Conservation (phyloP, 1,284 basidiomycete genomes). For the Heimioporus punctisporus region DNA sequence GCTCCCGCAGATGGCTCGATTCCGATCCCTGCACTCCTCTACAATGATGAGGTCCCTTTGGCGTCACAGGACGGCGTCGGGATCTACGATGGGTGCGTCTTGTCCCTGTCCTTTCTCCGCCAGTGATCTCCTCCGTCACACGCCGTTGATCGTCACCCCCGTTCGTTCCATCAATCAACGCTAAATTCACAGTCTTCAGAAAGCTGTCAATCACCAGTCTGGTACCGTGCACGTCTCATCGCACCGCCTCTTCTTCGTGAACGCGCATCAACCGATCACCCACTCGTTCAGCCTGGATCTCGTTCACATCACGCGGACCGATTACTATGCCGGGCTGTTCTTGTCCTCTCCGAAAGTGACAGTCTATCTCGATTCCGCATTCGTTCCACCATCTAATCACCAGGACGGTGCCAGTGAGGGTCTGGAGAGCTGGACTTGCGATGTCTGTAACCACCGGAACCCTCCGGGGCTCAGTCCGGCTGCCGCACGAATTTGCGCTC, state of each 20-base stretch:
- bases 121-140: conserved; percentile 17
- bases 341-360: conserved; percentile 92
- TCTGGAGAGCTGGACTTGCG: conserved; percentile 78
- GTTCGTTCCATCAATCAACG: conserved; percentile 31
- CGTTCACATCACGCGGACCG: conserved; percentile 73
- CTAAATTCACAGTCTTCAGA: conserved; percentile 67
- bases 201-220: conserved; percentile 72
- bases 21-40: conserved; percentile 72
- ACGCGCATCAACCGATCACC: conserved; percentile 48
- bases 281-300: conserved; percentile 71
- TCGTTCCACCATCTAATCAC: conserved; percentile 20
- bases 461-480: conserved; percentile 66
- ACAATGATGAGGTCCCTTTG: conserved; percentile 77
- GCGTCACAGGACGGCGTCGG: conserved; percentile 80
- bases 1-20: conserved; percentile 70
- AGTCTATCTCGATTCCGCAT: conserved; percentile 54
- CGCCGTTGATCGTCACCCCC: conserved; percentile 13
- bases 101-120: conserved; percentile 4
- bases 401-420: conserved; percentile 28
- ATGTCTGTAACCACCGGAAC: conserved; percentile 85
- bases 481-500: conserved; percentile 64
- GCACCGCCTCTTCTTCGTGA: conserved; percentile 86
- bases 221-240: conserved; percentile 81
- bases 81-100: conserved; percentile 86
- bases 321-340: conserved; percentile 93